Conservation (phyloP, 805 yeast species). For the Debaryomyces tyrocola region DNA sequence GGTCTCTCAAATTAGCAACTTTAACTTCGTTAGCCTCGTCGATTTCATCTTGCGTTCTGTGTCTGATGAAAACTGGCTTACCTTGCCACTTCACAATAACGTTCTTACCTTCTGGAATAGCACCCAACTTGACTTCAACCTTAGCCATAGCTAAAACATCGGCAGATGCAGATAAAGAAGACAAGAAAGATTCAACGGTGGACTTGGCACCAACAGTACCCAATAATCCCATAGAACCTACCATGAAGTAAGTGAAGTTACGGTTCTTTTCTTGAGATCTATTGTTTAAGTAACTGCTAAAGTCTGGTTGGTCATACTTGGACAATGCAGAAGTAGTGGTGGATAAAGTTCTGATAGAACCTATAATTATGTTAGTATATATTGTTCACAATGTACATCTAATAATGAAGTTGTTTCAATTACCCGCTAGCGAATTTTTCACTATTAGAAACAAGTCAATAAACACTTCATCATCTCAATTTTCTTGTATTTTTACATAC, state of each 20-base stretch:
- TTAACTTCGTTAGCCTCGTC: conserved; percentile 90
- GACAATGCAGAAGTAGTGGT: conserved; percentile 59
- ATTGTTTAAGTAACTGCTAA: conserved; percentile 75
- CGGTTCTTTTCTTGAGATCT: conserved; percentile 67
- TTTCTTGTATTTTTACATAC: conserved; percentile 25
- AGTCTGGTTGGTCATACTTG: conserved; percentile 90
- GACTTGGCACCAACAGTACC: conserved; percentile 95
- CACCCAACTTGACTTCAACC: conserved; percentile 92
- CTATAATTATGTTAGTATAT: conserved; percentile 21
- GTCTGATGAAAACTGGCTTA: conserved; percentile 99
- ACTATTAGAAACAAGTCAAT: background rate
- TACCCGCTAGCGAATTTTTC: background rate
- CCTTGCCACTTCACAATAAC: conserved; percentile 99
- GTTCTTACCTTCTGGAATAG: conserved; percentile 96
- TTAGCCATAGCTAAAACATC: conserved; percentile 99
- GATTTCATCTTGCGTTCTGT: conserved; percentile 91
- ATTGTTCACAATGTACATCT: background rate
- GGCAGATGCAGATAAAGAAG: conserved; percentile 96
- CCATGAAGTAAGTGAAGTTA: conserved; percentile 94
- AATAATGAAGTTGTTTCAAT: background rate
- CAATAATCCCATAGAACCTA: conserved; percentile 89
- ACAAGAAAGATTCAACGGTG: conserved; percentile 88
- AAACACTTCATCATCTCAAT: background rate
- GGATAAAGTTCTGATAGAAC: conserved; percentile 50
- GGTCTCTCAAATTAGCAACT: conserved; percentile 81